These are phyloP conservation scores for Pistacia atlantica DNA, from an alignment of 345 rosid species.

Conservation along the genomic window DNA sequence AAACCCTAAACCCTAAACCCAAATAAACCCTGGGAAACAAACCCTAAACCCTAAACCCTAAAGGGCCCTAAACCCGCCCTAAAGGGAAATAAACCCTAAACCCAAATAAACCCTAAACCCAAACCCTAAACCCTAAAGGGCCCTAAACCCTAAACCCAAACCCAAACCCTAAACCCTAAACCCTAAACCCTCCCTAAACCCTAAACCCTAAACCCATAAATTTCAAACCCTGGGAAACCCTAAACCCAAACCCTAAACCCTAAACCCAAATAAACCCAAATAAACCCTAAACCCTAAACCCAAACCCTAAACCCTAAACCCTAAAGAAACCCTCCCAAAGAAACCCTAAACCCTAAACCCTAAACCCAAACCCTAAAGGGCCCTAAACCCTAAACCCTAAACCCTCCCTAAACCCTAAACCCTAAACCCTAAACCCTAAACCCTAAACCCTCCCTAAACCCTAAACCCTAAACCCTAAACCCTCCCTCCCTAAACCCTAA, in stretches of 20 bases:
- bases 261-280: slow-evolving; percentile 1
- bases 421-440: slow-evolving; percentile 24
- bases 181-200: slow-evolving; percentile 3
- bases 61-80: too few relatives aligned
- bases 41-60: too few relatives aligned
- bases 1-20: not conserved
- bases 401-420: slow-evolving; percentile 18
- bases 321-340: slow-evolving; percentile 10
- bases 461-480: slow-evolving; percentile 17
- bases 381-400: slow-evolving; percentile 5
- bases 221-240: not conserved
- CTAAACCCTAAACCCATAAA: slow-evolving; percentile 1
- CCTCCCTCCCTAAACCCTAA: slow-evolving; percentile 15
- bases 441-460: slow-evolving; percentile 25
- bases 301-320: slow-evolving; percentile 15
- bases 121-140: not conserved
- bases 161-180: not conserved
- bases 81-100: too few relatives aligned
- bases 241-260: slow-evolving; percentile 2
- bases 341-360: slow-evolving; percentile 14
- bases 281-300: slow-evolving; percentile 3
- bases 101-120: not conserved
- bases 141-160: not conserved
- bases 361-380: slow-evolving; percentile 16
- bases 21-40: too few relatives aligned